Evolutionary conservation across 1,284 basidiomycete species (phyloP).

Genomic region (Malassezia pachydermatis): DNA sequence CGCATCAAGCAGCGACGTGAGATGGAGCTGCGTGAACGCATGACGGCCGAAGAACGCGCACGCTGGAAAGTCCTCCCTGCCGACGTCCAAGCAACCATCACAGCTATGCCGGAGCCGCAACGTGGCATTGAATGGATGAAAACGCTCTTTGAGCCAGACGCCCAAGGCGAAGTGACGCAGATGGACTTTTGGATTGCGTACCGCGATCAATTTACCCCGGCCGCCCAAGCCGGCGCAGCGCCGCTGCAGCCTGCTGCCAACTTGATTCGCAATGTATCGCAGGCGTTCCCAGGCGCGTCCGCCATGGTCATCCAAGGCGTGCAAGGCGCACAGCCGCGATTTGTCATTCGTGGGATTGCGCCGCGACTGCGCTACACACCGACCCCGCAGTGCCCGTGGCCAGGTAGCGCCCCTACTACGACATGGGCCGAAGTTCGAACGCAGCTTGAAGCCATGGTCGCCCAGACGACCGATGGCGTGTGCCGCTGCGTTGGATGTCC

Average conservation of each 20-base stretch:
- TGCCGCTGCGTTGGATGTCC: constrained; percentile 34
- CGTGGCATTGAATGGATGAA: constrained; percentile 55
- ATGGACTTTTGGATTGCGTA: constrained; percentile 83
- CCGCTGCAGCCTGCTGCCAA: constrained; percentile 66
- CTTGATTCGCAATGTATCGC: constrained; percentile 71
- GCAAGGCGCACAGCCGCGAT: constrained; percentile 54
- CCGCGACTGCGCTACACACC: constrained; percentile 21
- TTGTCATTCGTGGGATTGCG: constrained; percentile 67
- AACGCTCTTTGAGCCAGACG: constrained; percentile 61
- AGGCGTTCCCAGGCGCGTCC: constrained; percentile 65
- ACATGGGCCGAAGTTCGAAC: constrained; percentile 21
- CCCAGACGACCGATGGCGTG: constrained; percentile 21
- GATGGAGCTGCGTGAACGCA: constrained; percentile 8
- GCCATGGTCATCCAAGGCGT: constrained; percentile 68
- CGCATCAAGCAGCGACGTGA: constrained; percentile 15
- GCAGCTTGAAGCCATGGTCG: constrained; percentile 27
- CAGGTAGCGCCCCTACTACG: constrained; percentile 20
- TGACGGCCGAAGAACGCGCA: constrained; percentile 20
- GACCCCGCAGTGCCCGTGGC: constrained; percentile 30
- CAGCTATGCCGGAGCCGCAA: constrained; percentile 29
- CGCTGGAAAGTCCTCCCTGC: constrained; percentile 23
- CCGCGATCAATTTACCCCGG: constrained; percentile 54
- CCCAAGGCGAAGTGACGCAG: constrained; percentile 68
- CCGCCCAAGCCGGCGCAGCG: constrained; percentile 53
- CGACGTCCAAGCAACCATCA: constrained; percentile 21